Evolutionary conservation across 306 rosid species (phyloP).

Genomic region (Citrullus mucosospermus): DNA sequence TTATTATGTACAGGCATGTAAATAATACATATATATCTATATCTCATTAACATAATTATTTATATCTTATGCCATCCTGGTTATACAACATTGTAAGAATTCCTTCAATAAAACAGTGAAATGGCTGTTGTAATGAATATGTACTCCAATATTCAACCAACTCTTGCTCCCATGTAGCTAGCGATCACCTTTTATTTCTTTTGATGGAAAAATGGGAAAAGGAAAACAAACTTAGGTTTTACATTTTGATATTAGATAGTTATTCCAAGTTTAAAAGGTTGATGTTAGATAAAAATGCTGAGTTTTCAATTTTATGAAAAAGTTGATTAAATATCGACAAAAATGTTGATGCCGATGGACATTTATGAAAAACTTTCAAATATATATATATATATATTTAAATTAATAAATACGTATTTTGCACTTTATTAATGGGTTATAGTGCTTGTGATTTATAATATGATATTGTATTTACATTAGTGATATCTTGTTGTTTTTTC

Average conservation of each 20-base stretch:
- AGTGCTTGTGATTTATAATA: too few relatives aligned
- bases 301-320: too few relatives aligned
- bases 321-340: too few relatives aligned
- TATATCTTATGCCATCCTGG: not conserved
- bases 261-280: not conserved
- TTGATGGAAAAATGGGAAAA: not conserved
- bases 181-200: not conserved
- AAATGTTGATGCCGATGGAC: too few relatives aligned
- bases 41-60: not conserved
- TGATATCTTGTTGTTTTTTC: too few relatives aligned
- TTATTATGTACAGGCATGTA: slow-evolving; percentile 1
- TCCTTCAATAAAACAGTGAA: not conserved
- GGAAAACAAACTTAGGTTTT: too few relatives aligned
- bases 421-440: too few relatives aligned
- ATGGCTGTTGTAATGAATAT: not conserved
- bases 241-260: not conserved
- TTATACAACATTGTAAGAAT: not conserved
- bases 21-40: not conserved
- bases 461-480: too few relatives aligned
- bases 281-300: too few relatives aligned
- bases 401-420: too few relatives aligned
- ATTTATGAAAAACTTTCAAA: too few relatives aligned
- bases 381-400: too few relatives aligned
- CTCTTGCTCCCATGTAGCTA: not conserved
- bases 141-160: not conserved